Percentiles rank a stretch among this genome's conserved stretches.
Conservation (phyloP, 2,329 filamentous ascomycete genomes). For the Diaporthe ilicicola region DNA sequence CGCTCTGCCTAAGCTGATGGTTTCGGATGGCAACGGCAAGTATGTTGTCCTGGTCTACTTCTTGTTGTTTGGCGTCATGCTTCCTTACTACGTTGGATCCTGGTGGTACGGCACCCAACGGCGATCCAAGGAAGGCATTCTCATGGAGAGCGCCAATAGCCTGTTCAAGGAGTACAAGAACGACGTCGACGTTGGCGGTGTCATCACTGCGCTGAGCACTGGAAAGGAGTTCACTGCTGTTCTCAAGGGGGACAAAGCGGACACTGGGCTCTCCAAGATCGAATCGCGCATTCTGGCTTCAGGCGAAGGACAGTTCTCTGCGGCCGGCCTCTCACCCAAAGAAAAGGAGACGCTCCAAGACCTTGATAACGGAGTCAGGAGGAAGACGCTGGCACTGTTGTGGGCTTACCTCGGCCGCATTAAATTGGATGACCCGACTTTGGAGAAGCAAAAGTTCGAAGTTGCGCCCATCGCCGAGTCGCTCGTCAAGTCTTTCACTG, state of each 20-base stretch:
- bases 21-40: slow-evolving; percentile 93
- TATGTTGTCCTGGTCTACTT: slow-evolving; percentile 94
- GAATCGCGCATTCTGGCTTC: slow-evolving; percentile 81
- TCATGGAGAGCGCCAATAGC: slow-evolving; percentile 92
- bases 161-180: slow-evolving; percentile 95
- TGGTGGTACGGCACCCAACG: slow-evolving; percentile 99
- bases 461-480: slow-evolving; percentile 86
- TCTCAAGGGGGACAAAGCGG: slow-evolving; percentile 80
- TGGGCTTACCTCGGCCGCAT: slow-evolving; percentile 96
- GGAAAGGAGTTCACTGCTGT: slow-evolving; percentile 86
- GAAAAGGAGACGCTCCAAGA: slow-evolving; percentile 81
- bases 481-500: slow-evolving; percentile 85
- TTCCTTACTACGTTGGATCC: slow-evolving; percentile 92
- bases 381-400: slow-evolving; percentile 87
- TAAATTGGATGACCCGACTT: slow-evolving; percentile 78
- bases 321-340: slow-evolving; percentile 71
- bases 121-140: slow-evolving; percentile 90
- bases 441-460: slow-evolving; percentile 89
- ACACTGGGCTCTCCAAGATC: slow-evolving; percentile 81
- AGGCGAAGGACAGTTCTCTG: slow-evolving; percentile 59
- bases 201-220: slow-evolving; percentile 82
- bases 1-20: slow-evolving; percentile 89
- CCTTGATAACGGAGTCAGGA: slow-evolving; percentile 79
- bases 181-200: slow-evolving; percentile 79
- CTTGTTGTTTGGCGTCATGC: slow-evolving; percentile 82